Evolutionary conservation across 306 rosid species (phyloP).

Genomic region (Cyclanthera cordifolia): DNA sequence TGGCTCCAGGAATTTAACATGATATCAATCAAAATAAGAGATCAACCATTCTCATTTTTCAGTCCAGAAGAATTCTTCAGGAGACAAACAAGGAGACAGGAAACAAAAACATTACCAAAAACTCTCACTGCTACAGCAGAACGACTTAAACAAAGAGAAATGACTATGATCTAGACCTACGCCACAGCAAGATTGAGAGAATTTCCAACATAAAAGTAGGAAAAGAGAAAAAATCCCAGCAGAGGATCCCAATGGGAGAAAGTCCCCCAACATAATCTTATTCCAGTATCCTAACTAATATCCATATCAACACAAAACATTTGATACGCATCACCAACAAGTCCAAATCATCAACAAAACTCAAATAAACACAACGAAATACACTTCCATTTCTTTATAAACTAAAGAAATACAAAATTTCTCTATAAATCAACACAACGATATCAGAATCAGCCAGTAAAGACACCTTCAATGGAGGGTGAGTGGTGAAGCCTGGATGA

Average conservation of each 20-base stretch:
- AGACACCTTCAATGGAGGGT: slow-evolving; percentile 3
- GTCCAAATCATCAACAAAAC: not conserved
- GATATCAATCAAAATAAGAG: not conserved
- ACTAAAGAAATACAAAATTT: not conserved
- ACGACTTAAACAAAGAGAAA: not conserved
- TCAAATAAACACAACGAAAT: not conserved
- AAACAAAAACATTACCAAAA: not conserved
- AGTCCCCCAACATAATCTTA: not conserved
- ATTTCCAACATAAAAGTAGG: not conserved
- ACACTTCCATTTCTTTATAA: not conserved
- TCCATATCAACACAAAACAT: not conserved
- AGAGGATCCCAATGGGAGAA: not conserved
- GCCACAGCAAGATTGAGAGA: not conserved
- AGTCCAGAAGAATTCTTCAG: not conserved
- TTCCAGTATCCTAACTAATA: not conserved
- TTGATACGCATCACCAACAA: not conserved
- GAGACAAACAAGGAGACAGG: not conserved
- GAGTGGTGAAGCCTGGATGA: not conserved
- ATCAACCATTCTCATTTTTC: not conserved
- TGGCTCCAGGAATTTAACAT: not conserved
- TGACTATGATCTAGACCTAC: not conserved
- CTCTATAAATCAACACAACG: not conserved
- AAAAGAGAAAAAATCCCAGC: not conserved
- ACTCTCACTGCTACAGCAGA: not conserved
- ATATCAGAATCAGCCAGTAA: not conserved